Base-by-base conservation (phyloP, 2,329 filamentous ascomycete species). In the Fusarium setosum region DNA sequence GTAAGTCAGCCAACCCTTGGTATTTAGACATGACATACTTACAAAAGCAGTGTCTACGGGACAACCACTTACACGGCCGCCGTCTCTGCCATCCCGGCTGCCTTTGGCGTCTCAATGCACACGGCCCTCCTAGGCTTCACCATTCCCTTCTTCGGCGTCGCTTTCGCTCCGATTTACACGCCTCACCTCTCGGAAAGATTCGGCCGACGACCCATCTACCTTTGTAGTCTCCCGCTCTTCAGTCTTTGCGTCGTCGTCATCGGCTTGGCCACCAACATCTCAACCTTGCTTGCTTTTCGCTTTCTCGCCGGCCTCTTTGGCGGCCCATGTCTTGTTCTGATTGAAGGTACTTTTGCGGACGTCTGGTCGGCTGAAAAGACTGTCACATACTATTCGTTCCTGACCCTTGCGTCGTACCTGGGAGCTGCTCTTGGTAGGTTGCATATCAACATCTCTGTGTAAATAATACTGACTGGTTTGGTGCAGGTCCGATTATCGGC, bases 191-290 rank as follows among this genome's bases (percentile, higher is more conserved):
- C 54, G 2, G 54, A 57, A 21, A 44, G 35, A 57, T 57, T 50
- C 23, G 54, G 54, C 44, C 45, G 54, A 4, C 45, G 54, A 13
- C 54, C 54, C 7, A 21, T 57, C 45, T 57, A 57, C 38, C 24
- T 57, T 18, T 18, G 45, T 21, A 57, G 54, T 17, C 31, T 57
- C 23, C 45, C 54, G 11, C 54, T 57, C 31, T 57, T 44, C 31
- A 23, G 20, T 20, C 54, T 57, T 29, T 57, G 54, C n/a, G 54
- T 57, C 21, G 54, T 57, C n/a, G 45, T 57, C 45, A 57, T 57
- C 23, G 45, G 54, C 18, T 17, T 57, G 8, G 54, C 54, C 37
- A 6, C 54, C 17, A 57, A 57, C 23, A 51, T 57, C 37, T 57
- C 54, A 24, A 51, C 45, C 13, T 23, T 57, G 54, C 45, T 57